Evolutionary conservation across 768 basidiomycete genomes (phyloP).

Genomic region (Serpula lacrymans): DNA sequence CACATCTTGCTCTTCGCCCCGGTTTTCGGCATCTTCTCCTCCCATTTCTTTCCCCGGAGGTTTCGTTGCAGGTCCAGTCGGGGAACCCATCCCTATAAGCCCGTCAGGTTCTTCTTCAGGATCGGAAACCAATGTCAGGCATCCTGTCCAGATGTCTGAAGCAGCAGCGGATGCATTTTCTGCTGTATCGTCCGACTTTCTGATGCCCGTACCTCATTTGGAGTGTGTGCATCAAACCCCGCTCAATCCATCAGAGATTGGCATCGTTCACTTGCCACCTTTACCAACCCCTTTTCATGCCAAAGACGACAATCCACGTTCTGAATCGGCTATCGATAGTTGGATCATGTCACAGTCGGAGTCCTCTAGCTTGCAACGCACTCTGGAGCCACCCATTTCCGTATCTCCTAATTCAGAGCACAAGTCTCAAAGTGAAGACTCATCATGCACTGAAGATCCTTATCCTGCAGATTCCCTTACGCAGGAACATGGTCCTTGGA

Average conservation of each 20-base stretch:
- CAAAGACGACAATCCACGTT: no score
- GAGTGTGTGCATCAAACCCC: conserved; percentile 20
- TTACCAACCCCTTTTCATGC: conserved; percentile 23
- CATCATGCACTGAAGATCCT: not conserved
- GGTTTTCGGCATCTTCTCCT: no score
- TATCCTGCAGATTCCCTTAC: not conserved
- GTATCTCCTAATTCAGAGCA: not conserved
- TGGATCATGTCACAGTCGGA: not conserved
- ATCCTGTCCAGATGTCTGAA: conserved; percentile 15
- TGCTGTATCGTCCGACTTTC: conserved; percentile 1
- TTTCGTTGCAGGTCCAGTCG: conserved; percentile 13
- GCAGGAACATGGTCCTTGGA: no score
- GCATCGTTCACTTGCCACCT: conserved; percentile 41
- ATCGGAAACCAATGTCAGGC: conserved; percentile 7
- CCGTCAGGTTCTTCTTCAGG: not conserved
- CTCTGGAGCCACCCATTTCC: not conserved
- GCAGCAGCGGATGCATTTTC: conserved; percentile 12
- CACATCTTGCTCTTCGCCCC: no score
- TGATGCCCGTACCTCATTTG: not conserved
- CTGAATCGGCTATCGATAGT: no score
- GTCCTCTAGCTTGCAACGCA: conserved; percentile 3
- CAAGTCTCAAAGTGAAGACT: not conserved
- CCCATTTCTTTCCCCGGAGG: not conserved
- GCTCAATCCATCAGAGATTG: conserved; percentile 39
- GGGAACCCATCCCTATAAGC: not conserved